Evolutionary conservation across 805 yeast genomes (phyloP).

Genomic region (Pichia phayaonensis): DNA sequence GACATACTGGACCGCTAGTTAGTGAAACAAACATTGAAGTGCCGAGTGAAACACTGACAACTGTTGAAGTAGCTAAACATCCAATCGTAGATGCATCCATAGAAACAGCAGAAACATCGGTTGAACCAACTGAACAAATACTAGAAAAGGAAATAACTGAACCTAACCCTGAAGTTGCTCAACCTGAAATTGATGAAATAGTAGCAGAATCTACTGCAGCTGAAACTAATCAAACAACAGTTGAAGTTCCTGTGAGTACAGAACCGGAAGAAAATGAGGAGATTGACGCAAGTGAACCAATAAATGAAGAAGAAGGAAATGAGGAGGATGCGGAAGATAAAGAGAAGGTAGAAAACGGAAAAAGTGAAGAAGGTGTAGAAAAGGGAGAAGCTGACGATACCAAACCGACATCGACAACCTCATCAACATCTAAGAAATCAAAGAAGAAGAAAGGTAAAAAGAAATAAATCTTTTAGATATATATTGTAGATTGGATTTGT

Average conservation of each 20-base stretch:
- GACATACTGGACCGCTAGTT: neutral
- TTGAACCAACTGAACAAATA: neutral
- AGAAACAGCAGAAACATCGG: neutral
- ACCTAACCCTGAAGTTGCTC: neutral
- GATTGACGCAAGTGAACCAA: too few species aligned
- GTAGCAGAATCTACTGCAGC: neutral
- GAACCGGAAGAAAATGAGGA: constrained; percentile 2
- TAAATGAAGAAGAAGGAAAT: too few species aligned
- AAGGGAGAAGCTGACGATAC: constrained; percentile 24
- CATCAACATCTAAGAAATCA: neutral
- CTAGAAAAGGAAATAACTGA: neutral
- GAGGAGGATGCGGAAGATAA: constrained; percentile 8
- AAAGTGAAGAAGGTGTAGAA: constrained; percentile 25
- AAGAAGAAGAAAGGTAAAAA: neutral
- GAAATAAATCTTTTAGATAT: neutral
- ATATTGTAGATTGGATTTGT: neutral
- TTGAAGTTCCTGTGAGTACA: neutral
- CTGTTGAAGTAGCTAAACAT: neutral
- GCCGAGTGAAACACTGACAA: neutral
- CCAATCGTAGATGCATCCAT: too few species aligned
- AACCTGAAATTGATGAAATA: neutral
- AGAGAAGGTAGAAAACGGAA: constrained; percentile 4
- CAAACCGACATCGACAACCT: neutral
- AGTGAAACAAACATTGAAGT: neutral
- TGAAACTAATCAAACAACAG: neutral